These are phyloP conservation scores for Achaetomium macrosporum DNA, from an alignment of 2,329 filamentous ascomycete genomes.

Conservation along the genomic window DNA sequence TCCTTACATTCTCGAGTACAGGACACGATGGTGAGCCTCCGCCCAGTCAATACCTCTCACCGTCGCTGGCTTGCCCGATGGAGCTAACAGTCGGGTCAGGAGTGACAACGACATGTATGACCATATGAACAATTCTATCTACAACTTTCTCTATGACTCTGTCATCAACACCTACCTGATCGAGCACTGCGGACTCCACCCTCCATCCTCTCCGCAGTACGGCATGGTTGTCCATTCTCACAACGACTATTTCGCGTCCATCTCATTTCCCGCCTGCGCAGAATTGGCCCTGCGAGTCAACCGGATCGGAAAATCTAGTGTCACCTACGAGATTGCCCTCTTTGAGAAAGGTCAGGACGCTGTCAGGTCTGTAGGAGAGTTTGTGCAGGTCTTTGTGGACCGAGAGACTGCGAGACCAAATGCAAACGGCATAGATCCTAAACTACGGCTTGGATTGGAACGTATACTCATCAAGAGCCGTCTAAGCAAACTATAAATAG, in stretches of 20 bases:
- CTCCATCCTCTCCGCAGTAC: conserved; percentile 64
- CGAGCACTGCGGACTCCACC: conserved; percentile 66
- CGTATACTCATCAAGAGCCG: conserved; percentile 9
- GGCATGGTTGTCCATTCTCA: conserved; percentile 81
- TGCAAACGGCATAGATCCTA: conserved; percentile 55
- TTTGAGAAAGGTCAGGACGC: conserved; percentile 68
- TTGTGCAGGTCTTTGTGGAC: conserved; percentile 86
- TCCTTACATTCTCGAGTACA: conserved; percentile 70
- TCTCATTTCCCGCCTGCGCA: conserved; percentile 74
- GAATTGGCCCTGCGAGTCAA: conserved; percentile 78
- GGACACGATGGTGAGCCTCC: conserved; percentile 68
- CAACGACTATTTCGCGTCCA: conserved; percentile 77
- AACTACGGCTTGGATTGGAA: conserved; percentile 52
- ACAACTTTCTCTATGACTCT: conserved; percentile 83
- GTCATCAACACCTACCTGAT: conserved; percentile 87
- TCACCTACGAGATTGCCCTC: conserved; percentile 82
- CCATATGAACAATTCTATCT: conserved; percentile 87
- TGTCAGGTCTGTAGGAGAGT: conserved; percentile 79
- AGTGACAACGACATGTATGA: conserved; percentile 93
- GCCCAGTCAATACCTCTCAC: not conserved
- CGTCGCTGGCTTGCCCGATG: not conserved
- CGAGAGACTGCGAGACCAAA: conserved; percentile 63
- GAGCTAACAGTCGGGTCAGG: conserved; percentile 41
- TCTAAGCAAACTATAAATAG: conserved; percentile 18
- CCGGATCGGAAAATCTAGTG: conserved; percentile 78